These are phyloP conservation scores for Acanthamoeba sp. DNA, from an alignment of 208 protist genomes.

Conservation along the genomic window DNA sequence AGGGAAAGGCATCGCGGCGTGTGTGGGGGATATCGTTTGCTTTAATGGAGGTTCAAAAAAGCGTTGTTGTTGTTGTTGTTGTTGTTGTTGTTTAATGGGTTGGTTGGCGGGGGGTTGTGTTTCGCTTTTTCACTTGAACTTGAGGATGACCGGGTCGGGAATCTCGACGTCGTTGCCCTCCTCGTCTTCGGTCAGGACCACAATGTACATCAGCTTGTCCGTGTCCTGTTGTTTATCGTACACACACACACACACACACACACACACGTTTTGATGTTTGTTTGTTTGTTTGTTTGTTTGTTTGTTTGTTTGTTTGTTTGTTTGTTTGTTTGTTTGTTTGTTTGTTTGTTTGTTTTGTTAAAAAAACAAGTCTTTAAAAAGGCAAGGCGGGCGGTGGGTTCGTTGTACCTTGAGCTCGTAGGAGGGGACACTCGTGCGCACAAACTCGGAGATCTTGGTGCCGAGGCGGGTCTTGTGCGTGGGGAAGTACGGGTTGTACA, in stretches of 20 bases:
- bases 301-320: too few relatives aligned
- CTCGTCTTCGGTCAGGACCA: slow-evolving; percentile 72
- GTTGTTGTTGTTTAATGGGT: too few relatives aligned
- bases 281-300: too few relatives aligned
- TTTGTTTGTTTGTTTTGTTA: too few relatives aligned
- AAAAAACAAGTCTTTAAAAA: background rate
- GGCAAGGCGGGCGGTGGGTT: background rate
- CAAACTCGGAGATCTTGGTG: slow-evolving; percentile 72
- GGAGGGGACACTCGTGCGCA: slow-evolving; percentile 12
- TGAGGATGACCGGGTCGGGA: slow-evolving; percentile 68
- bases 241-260: too few relatives aligned
- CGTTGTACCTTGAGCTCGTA: slow-evolving; percentile 43
- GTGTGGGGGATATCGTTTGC: too few relatives aligned
- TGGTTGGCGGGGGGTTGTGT: background rate
- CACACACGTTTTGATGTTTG: too few relatives aligned
- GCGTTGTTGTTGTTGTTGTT: too few relatives aligned
- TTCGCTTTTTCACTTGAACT: slow-evolving; percentile 10
- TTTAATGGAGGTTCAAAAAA: too few relatives aligned
- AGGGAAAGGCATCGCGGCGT: too few relatives aligned
- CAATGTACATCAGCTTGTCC: slow-evolving; percentile 28
- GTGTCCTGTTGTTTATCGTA: too few relatives aligned
- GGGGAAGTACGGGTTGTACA: slow-evolving; percentile 86
- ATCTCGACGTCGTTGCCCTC: slow-evolving; percentile 70
- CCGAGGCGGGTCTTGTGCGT: slow-evolving; percentile 46
- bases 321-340: too few relatives aligned